Evolutionary conservation across 352 stramenopile species (phyloP), one percentile per base, ranked within the genome.

Genomic region (Pythium dissotocum): DNA sequence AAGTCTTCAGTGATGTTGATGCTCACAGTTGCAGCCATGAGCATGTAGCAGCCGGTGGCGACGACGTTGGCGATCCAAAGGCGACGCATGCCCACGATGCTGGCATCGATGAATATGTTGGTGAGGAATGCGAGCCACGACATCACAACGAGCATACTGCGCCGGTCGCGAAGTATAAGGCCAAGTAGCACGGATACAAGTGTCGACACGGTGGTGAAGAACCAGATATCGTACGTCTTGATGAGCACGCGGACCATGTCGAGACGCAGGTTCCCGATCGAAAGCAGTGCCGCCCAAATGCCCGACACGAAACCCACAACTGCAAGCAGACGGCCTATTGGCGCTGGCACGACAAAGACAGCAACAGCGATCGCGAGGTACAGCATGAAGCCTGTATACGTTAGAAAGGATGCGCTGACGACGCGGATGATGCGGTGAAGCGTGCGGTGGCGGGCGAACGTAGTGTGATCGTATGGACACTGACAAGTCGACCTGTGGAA

Each of bases 201-300:
- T 0, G 59, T 69, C 44, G 66, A 67, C 6, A 65, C 53, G 16
- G 42, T 13, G 8, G 32, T 35, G 14, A 58, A 63, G 49, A 69
- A 72, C 64, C 69, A 73, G 28, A 69, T 30, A 33, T 72, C 64
- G 60, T 67, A 72, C 9, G 69, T 67, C 13, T 63, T 14, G 7
- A 69, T 32, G 38, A 72, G 32, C 7, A 76, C 52, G 2, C 14
- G 26, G 8, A 72, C 55, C n/a, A 72, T 40, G 13, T 76, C 61
- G 24, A 53, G 65, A 4, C 69, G 65, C 14, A 76, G 40, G 10
- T 65, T 63, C 21, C 24, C 26, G 7, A 62, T n/a, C 0, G 49
- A 51, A n/a, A 65, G 40, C 13, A 72, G 32, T 10, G 44, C 44
- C 1, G 58, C 59, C 7, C 28, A 61, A 0, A 69, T 3, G 9